Evolutionary conservation across 495 filamentous ascomycete species (phyloP), one percentile per base, ranked within the genome.

Genomic region (Aspergillus conjunctus): DNA sequence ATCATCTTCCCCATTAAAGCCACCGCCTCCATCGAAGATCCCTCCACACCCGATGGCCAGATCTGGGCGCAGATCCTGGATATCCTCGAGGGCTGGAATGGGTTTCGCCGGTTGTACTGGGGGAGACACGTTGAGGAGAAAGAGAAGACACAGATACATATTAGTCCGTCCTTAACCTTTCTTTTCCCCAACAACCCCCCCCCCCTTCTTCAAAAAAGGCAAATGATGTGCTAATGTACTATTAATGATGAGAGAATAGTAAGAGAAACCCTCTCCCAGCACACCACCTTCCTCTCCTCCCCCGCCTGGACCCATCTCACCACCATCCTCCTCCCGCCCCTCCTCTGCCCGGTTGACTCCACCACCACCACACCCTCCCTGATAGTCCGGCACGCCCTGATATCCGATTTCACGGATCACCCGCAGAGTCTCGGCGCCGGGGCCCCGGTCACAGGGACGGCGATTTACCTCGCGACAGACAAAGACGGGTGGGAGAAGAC

Each of bases 1-100:
- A 60, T 67, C 60, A 56, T 66, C 53, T 57, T 73, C 39, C 61
- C 67, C 43, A 65, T 71, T 55, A 54, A 66, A 55, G 55, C 63
- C 31, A 39, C 51, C 3, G 8, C 60, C 26, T 50, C 62, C 12
- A 62, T 73, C 53, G 67, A 70, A 33, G 43, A 56, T 10, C 32
- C 57, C 26, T 65, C 65, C 12, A 60, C 62, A 4, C 45, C 43
- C 6, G 62, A 64, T 9, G 64, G 64, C 34, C 55, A 68, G 48
- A 31, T 58, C 22, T 72, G 64, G 64, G 44, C 37, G 6, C 60
- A 66, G 54, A 59, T 67, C 34, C 53, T 70, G 10, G 26, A 55
- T n/a, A 54, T 60, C n/a, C 21, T 70, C 7, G 62, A 67, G 22
- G 52, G 41, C 2, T 66, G 64, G 59, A n/a, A 46, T 11, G 67